Evolutionary conservation across 345 rosid species (phyloP).

Genomic region (Salix caprea): DNA sequence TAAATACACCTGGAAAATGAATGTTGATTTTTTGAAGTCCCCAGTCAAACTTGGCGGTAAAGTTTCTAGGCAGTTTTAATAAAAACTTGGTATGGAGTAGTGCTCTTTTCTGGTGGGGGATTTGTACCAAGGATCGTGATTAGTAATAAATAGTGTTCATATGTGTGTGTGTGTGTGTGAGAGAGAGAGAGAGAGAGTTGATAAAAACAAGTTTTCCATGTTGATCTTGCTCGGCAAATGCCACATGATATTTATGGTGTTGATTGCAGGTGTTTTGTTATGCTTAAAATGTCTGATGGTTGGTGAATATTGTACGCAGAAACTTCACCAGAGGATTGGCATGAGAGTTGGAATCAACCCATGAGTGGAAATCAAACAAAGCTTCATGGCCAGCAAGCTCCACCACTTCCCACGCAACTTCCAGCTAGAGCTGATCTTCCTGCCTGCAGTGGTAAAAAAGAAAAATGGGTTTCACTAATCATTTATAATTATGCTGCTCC

Average conservation of each 20-base stretch:
- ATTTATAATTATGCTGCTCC: background rate
- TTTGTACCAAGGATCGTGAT: background rate
- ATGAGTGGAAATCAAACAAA: slow-evolving; percentile 46
- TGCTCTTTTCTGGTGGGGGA: background rate
- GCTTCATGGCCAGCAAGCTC: slow-evolving; percentile 43
- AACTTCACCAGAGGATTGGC: slow-evolving; percentile 43
- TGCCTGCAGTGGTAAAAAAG: slow-evolving; percentile 65
- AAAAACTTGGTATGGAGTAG: background rate
- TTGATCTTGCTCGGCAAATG: background rate
- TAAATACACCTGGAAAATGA: background rate
- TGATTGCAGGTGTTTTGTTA: background rate
- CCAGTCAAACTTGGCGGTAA: background rate
- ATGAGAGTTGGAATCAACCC: slow-evolving; percentile 49
- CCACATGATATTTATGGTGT: slow-evolving; percentile 7
- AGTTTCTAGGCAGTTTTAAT: background rate
- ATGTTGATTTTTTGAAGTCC: background rate
- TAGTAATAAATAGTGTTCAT: background rate
- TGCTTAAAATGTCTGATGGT: slow-evolving; percentile 7
- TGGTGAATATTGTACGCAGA: slow-evolving; percentile 37
- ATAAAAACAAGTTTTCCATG: background rate
- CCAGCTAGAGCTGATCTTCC: slow-evolving; percentile 89
- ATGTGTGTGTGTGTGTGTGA: background rate
- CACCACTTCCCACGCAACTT: slow-evolving; percentile 74
- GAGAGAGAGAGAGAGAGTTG: background rate
- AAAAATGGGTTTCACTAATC: background rate